Conservation (phyloP, 129 eudicot species). For the Erigeron canadensis region DNA sequence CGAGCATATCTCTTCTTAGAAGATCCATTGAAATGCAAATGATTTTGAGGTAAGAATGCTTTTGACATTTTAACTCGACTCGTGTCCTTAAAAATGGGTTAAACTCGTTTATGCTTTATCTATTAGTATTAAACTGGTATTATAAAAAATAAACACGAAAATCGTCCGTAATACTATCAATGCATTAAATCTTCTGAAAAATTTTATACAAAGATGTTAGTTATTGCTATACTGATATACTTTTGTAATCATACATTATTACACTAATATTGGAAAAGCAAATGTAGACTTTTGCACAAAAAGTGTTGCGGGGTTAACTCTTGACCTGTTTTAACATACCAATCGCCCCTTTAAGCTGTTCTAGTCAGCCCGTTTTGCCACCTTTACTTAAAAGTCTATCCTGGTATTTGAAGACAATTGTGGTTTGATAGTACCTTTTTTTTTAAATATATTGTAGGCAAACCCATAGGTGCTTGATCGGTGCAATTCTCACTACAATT, state of each 20-base stretch:
- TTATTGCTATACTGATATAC: not conserved
- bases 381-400: not conserved
- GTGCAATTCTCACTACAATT: conserved; percentile 20
- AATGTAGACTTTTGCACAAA: not conserved
- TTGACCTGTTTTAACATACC: too few species aligned
- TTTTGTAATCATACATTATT: not conserved
- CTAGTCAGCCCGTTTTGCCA: not conserved
- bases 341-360: too few species aligned
- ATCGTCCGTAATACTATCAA: not conserved
- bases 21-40: conserved; percentile 21
- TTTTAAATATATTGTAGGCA: conserved; percentile 1
- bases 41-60: conserved; percentile 18
- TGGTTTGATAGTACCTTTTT: not conserved
- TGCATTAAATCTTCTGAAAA: not conserved
- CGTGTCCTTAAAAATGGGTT: not conserved
- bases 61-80: not conserved
- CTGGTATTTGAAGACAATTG: not conserved
- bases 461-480: conserved; percentile 24
- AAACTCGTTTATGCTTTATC: not conserved
- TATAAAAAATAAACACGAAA: not conserved
- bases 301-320: not conserved
- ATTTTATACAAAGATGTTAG: not conserved
- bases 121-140: not conserved
- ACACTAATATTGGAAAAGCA: too few species aligned
- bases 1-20: conserved; percentile 11